Base-by-base conservation (phyloP, 345 rosid genomes). In the Nasturtium officinale region DNA sequence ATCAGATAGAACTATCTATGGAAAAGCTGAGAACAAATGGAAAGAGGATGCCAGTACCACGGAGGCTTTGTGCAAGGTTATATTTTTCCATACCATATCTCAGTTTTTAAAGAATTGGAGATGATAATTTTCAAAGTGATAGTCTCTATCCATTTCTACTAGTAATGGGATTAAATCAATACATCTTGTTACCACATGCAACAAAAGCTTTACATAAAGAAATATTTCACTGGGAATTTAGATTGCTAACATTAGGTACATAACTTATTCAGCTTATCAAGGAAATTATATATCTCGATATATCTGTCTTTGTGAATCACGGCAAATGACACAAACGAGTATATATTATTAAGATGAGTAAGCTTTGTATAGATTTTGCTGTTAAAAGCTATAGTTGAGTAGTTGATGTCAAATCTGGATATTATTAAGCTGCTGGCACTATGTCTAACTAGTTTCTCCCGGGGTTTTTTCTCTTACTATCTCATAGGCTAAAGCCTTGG, bases 31-130 rank as follows among this genome's bases (percentile, higher is more conserved):
- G 54, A 85, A 78, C 72, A 79, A 78, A 76, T 75, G 83, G 91
- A 86, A 84, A 73, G 90, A 84, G 65, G 90, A 90, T 81, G 87
- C 86, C 43, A 70, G 79, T 82, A 85, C 86, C 32, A 74, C 79
- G 69, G 91, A 90, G 75, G 93, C 91, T 72, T 82, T 82, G 77
- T 86, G 84, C 85, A 85, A 90, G 92, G 98, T 79, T 68, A 75
- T 61, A 54, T 10, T 38, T 10, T 38, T 11, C 38, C 10, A 47
- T 56, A 43, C 5, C n/a, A 15, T 55, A 28, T 76, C 43, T 70
- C 51, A 64, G 15, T 23, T 43, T 26, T 33, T 30, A 23, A 15
- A 38, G 9, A 45, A 29, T 3, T 42, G 11, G 1, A 51, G 16
- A 76, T 35, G 50, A 61, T 50, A 20, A 26, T 40, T 26, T 37